Base-by-base conservation (phyloP, 2,329 filamentous ascomycete genomes). In the Didymella segeticola region DNA sequence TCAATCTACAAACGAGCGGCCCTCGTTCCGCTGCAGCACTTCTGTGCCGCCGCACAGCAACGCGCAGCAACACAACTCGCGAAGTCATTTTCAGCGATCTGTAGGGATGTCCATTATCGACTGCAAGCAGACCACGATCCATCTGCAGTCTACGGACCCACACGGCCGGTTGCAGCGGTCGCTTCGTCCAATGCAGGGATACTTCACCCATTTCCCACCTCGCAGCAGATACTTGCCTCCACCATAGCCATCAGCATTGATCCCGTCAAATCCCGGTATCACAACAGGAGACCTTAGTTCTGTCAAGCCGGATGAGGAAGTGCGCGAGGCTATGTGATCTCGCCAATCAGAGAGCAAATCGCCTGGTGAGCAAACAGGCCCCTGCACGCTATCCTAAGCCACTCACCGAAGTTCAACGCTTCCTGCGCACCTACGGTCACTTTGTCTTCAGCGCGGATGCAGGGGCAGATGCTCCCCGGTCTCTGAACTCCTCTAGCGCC, bases 311-410 rank as follows among this genome's bases (percentile, higher is more conserved):
- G 58, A 62, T 60, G 37, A 41, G 58, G 56, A 64, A 57, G 53
- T 58, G 58, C 48, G 63, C 43, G 31, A 50, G 41, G 37, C 43
- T 57, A 51, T 51, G 54, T 51, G 36, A 48, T 43, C 59, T 72
- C 67, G 67, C 70, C 69, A 73, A 72, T 72, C 69, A 64, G 67
- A 47, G 60, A 56, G 61, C 64, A 60, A 57, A 70, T 70, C 62
- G 60, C 41, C 61, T 61, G 53, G 43, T 45, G 51, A 46, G 57
- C 43, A 58, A 62, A 53, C 20, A 36, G 17, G 52, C 43, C 63
- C 62, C 54, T 62, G 60, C 46, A 59, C 63, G 47, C 63, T 63
- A 68, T 56, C 23, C 43, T 47, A 61, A 66, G 66, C 68, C 68
- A 68, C 63, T 57, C 46, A 63, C 47, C 58, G 58, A 61, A 49